Evolutionary conservation across 2,329 filamentous ascomycete species (phyloP).

Genomic region (Alternaria rosae): DNA sequence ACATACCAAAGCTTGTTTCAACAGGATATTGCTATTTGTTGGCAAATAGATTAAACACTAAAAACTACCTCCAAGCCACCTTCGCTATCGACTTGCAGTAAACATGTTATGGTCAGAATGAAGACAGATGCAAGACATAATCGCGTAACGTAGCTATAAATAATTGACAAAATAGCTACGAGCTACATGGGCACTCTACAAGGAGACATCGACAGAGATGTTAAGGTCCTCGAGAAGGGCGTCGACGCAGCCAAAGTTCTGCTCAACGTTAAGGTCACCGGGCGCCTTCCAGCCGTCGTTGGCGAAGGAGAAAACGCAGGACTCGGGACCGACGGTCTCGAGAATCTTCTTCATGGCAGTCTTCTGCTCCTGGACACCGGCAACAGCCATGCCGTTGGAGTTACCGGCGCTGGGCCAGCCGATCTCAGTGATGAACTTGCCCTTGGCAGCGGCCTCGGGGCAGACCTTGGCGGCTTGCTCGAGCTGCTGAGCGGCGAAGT

Average conservation of each 20-base stretch:
- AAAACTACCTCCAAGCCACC: conserved; percentile 21
- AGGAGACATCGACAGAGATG: conserved; percentile 1
- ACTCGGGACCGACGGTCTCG: conserved; percentile 68
- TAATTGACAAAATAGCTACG: conserved; percentile 11
- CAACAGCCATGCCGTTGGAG: conserved; percentile 75
- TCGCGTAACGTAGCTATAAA: conserved; percentile 5
- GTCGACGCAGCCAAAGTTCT: conserved; percentile 74
- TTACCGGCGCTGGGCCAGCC: conserved; percentile 81
- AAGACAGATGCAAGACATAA: background rate
- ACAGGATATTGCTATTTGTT: background rate
- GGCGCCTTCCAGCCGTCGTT: conserved; percentile 83
- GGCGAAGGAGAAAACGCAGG: conserved; percentile 81
- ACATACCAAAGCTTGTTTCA: background rate
- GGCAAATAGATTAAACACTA: conserved; percentile 19
- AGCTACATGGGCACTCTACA: conserved; percentile 5
- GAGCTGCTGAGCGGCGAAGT: conserved; percentile 78
- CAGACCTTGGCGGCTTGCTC: conserved; percentile 74
- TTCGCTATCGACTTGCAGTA: conserved; percentile 13
- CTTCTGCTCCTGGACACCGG: conserved; percentile 72
- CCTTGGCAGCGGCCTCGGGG: conserved; percentile 63
- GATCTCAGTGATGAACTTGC: conserved; percentile 84
- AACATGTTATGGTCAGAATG: background rate
- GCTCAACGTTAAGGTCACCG: conserved; percentile 76
- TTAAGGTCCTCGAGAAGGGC: conserved; percentile 48
- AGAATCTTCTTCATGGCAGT: conserved; percentile 76